These are phyloP conservation scores for Pythium sukuiense DNA, from an alignment of 352 stramenopile genomes.

Conservation along the genomic window DNA sequence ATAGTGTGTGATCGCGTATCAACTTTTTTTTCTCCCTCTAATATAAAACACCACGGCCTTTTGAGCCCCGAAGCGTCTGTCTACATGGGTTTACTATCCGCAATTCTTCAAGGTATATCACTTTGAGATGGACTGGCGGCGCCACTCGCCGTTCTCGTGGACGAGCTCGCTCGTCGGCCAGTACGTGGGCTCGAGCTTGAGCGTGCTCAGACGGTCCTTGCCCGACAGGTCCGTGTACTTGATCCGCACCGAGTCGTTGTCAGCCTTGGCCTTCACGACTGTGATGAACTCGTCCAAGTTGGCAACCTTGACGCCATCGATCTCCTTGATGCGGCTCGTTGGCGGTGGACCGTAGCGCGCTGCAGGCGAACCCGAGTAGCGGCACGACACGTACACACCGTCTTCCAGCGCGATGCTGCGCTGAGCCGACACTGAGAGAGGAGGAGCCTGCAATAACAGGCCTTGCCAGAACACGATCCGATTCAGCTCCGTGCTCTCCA, in stretches of 20 bases:
- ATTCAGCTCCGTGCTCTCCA: slow-evolving; percentile 88
- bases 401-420: slow-evolving; percentile 81
- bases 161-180: slow-evolving; percentile 89
- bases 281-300: slow-evolving; percentile 89
- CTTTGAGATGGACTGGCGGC: slow-evolving; percentile 32
- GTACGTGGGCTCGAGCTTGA: slow-evolving; percentile 90
- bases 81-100: background rate
- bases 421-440: slow-evolving; percentile 84
- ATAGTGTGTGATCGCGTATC: background rate
- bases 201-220: slow-evolving; percentile 83
- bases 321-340: slow-evolving; percentile 89
- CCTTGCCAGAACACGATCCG: slow-evolving; percentile 92
- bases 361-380: slow-evolving; percentile 86
- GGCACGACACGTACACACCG: slow-evolving; percentile 85
- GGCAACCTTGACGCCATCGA: slow-evolving; percentile 85
- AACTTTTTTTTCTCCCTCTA: slow-evolving; percentile 7
- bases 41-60: slow-evolving; percentile 8
- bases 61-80: background rate
- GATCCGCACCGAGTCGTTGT: slow-evolving; percentile 81
- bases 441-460: slow-evolving; percentile 86
- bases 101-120: background rate
- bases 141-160: slow-evolving; percentile 78
- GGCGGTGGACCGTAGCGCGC: slow-evolving; percentile 87
- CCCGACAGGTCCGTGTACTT: slow-evolving; percentile 89
- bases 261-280: slow-evolving; percentile 65